Evolutionary conservation across 345 rosid genomes (phyloP).

Genomic region (Anastatica hierochuntica): DNA sequence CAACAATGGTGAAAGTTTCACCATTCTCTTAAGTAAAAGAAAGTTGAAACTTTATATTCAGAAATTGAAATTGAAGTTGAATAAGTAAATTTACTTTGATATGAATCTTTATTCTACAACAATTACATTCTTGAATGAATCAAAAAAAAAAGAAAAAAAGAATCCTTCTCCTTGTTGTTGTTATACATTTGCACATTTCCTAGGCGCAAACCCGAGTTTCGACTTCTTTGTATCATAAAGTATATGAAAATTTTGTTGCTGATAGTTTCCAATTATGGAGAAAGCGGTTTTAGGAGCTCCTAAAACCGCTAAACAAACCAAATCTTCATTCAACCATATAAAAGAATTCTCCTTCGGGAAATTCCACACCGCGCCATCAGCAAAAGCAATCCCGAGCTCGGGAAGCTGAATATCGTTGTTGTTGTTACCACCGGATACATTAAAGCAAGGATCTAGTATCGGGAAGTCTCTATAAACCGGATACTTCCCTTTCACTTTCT

Average conservation of each 20-base stretch:
- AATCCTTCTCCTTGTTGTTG: no score
- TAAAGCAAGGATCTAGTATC: conserved; percentile 71
- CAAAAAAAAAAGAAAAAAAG: no score
- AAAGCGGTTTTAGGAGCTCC: conserved; percentile 70
- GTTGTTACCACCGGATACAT: conserved; percentile 45
- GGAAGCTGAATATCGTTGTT: conserved; percentile 54
- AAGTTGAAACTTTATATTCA: no score
- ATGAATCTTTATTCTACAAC: no score
- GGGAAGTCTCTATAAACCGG: conserved; percentile 43
- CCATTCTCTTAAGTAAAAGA: no score
- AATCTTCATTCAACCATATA: conserved; percentile 44
- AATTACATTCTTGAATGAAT: no score
- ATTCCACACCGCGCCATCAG: conserved; percentile 79
- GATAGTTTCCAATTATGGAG: conserved; percentile 83
- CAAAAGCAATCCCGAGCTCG: conserved; percentile 52
- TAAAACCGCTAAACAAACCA: conserved; percentile 73
- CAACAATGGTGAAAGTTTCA: no score
- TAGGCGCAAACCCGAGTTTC: conserved; percentile 74
- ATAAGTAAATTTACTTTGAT: no score
- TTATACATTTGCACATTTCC: conserved; percentile 56
- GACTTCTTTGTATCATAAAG: conserved; percentile 66
- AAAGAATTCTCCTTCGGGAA: conserved; percentile 84
- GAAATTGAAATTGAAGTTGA: no score
- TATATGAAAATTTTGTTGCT: conserved; percentile 82
- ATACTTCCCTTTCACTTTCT: conserved; percentile 49